Evolutionary conservation across 129 eudicot genomes (phyloP).

Genomic region (Erigeron canadensis): DNA sequence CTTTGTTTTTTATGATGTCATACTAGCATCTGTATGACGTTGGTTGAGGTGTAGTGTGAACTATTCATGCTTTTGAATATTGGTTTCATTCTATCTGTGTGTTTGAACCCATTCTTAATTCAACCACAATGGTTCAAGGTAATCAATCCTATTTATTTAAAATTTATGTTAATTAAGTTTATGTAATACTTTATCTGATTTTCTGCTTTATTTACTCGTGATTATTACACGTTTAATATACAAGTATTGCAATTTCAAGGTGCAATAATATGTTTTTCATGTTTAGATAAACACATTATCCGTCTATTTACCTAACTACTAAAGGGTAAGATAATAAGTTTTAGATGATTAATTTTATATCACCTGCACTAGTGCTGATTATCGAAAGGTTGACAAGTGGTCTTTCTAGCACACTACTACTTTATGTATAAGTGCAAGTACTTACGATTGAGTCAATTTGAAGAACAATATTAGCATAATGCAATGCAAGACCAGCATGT

Average conservation of each 20-base stretch:
- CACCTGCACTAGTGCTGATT: neutral
- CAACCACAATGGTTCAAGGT: no score
- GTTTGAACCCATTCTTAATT: no score
- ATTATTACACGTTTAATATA: neutral
- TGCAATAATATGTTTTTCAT: neutral
- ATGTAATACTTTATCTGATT: no score
- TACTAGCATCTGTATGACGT: no score
- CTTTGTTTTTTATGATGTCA: no score
- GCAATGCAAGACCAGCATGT: conserved; percentile 85
- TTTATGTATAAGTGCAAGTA: neutral
- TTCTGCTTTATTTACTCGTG: no score
- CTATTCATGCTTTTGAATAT: no score
- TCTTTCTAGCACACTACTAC: neutral
- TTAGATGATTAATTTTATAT: neutral
- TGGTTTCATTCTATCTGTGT: no score
- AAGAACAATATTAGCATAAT: conserved; percentile 84
- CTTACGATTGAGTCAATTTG: conserved; percentile 79
- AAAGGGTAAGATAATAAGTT: neutral
- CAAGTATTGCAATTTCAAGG: neutral
- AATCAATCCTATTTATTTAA: no score
- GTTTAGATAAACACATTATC: neutral
- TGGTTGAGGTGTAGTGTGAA: no score
- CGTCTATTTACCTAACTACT: neutral
- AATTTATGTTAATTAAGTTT: no score
- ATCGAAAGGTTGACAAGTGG: neutral